Evolutionary conservation across 75 land plant species (phyloP).

Genomic region (Pinus tabuliformis): DNA sequence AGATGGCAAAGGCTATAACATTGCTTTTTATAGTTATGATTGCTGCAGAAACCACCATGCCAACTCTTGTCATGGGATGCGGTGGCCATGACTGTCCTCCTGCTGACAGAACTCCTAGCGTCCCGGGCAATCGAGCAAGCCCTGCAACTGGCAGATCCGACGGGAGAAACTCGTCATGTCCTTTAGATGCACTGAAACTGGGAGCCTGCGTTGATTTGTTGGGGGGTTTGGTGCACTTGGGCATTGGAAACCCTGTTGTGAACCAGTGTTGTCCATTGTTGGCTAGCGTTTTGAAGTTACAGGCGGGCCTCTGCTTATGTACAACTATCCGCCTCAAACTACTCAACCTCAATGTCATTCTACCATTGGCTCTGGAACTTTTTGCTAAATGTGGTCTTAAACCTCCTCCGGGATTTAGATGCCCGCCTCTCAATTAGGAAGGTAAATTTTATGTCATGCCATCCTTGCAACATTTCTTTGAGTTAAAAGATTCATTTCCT

Average conservation of each 20-base stretch:
- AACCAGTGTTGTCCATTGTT: constrained; percentile 18
- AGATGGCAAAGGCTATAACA: background rate
- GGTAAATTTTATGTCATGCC: no score
- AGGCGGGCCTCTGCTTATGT: constrained; percentile 24
- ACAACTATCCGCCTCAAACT: constrained; percentile 33
- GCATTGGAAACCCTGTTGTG: no score
- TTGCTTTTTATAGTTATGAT: background rate
- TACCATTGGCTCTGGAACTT: constrained; percentile 27
- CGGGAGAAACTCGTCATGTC: background rate
- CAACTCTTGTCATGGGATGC: background rate
- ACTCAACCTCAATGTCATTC: constrained; percentile 22
- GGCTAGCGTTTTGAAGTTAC: constrained; percentile 19
- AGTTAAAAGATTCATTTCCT: no score
- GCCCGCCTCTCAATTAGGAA: constrained; percentile 1
- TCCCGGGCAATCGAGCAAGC: no score
- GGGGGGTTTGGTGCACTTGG: no score
- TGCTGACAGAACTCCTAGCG: background rate
- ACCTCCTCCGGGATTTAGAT: constrained; percentile 29
- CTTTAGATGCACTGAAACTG: constrained; percentile 24
- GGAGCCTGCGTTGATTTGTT: background rate
- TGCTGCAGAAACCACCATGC: background rate
- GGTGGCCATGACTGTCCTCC: background rate
- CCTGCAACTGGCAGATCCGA: background rate
- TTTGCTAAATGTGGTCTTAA: constrained; percentile 22
- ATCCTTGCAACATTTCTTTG: no score